phyloP scores from a whole-genome alignment of 2,329 filamentous ascomycete genomes.

The Fusarium sp. region DNA sequence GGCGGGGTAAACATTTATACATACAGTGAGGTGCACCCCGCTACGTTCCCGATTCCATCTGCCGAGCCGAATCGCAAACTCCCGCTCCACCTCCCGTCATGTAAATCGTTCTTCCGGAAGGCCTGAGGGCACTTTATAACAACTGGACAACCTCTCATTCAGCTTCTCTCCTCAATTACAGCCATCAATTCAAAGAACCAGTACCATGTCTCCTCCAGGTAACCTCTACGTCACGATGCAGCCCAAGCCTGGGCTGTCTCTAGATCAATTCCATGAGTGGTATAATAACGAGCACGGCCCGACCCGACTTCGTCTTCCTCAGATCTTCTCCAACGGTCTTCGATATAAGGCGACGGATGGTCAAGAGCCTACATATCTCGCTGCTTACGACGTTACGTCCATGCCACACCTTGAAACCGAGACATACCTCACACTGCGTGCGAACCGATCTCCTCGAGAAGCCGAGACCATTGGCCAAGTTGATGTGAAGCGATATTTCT shows the following conservation, averaged over 20 bases:
- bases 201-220: conserved; percentile 62
- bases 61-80: conserved; percentile 41
- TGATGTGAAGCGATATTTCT: conserved; percentile 75
- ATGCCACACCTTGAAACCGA: conserved; percentile 76
- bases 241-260: conserved; percentile 71
- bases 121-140: conserved; percentile 17
- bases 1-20: conserved; percentile 46
- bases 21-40: neutral
- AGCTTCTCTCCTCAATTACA: neutral
- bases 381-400: conserved; percentile 82
- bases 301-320: conserved; percentile 77
- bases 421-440: conserved; percentile 74
- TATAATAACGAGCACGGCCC: conserved; percentile 95
- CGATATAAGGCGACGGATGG: conserved; percentile 78
- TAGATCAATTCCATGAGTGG: conserved; percentile 85
- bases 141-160: neutral
- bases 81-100: conserved; percentile 37
- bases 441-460: conserved; percentile 63
- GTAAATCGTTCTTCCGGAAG: conserved; percentile 43
- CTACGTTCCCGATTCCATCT: conserved; percentile 44
- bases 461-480: conserved; percentile 64
- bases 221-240: conserved; percentile 90
- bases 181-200: neutral
- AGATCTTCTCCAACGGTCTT: conserved; percentile 79
- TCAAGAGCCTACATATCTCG: conserved; percentile 74